These are phyloP conservation scores for Kondoa subrosea DNA, from an alignment of 768 basidiomycete species.

Conservation along the genomic window DNA sequence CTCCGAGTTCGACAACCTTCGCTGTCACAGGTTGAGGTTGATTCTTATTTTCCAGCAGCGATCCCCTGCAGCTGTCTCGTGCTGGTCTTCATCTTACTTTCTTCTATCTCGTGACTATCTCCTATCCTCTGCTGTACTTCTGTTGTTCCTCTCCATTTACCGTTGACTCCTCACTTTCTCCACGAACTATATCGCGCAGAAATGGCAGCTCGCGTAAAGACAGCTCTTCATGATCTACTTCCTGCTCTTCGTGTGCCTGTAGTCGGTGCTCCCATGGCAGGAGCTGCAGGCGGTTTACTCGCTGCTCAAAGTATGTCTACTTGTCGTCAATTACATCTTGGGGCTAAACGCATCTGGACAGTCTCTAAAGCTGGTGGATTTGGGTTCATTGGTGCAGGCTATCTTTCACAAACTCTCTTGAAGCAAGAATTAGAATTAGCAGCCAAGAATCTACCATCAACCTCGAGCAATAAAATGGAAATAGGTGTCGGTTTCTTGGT, in stretches of 20 bases:
- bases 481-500: constrained; percentile 7
- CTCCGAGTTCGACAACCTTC: too few relatives aligned
- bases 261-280: constrained; percentile 4
- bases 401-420: not conserved
- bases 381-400: constrained; percentile 5
- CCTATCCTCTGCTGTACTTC: too few relatives aligned
- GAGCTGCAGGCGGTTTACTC: not conserved
- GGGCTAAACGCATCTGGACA: not conserved
- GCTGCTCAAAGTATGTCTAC: not conserved
- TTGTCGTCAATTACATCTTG: not conserved
- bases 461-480: too few relatives aligned
- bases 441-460: not conserved
- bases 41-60: too few relatives aligned
- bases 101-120: too few relatives aligned
- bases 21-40: too few relatives aligned
- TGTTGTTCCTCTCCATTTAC: too few relatives aligned
- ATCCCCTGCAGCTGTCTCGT: too few relatives aligned
- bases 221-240: not conserved
- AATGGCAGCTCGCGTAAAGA: not conserved
- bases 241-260: not conserved
- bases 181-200: not conserved
- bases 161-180: too few relatives aligned
- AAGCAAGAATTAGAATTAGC: not conserved
- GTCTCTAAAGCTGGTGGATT: constrained; percentile 3
- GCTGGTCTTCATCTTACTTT: too few relatives aligned